These are phyloP conservation scores for Pseudocercospora cruenta DNA, from an alignment of 2,329 filamentous ascomycete genomes.

Conservation along the genomic window DNA sequence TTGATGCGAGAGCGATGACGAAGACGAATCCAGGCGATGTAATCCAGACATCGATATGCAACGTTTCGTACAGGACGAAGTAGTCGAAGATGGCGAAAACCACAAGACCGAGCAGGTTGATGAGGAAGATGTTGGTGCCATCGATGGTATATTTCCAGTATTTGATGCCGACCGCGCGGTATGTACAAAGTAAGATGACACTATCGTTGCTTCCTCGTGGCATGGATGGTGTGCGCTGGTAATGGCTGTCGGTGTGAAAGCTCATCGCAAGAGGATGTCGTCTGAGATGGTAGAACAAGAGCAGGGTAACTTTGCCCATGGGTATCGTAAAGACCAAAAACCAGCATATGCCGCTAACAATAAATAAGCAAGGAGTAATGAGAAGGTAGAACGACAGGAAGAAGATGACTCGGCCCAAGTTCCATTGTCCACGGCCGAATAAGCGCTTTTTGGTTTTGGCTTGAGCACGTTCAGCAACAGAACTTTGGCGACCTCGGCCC, in stretches of 20 bases:
- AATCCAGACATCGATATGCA: conserved; percentile 72
- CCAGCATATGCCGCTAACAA: conserved; percentile 91
- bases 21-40: conserved; percentile 88
- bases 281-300: conserved; percentile 87
- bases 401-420: conserved; percentile 89
- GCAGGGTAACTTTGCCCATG: conserved; percentile 92
- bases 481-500: conserved; percentile 54
- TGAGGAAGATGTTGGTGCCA: conserved; percentile 97
- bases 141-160: conserved; percentile 99
- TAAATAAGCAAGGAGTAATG: conserved; percentile 80
- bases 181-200: conserved; percentile 92
- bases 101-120: conserved; percentile 94
- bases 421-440: conserved; percentile 96
- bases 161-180: conserved; percentile 87
- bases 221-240: conserved; percentile 67
- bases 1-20: conserved; percentile 78
- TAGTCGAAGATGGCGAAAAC: conserved; percentile 94
- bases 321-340: conserved; percentile 96
- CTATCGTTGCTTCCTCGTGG: conserved; percentile 52
- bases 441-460: conserved; percentile 72
- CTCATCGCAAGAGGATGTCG: conserved; percentile 90
- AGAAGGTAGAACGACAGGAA: conserved; percentile 95
- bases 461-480: conserved; percentile 29
- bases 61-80: conserved; percentile 69
- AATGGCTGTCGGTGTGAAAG: conserved; percentile 83